Percentiles rank a stretch among this genome's conserved stretches.
These are phyloP conservation scores for Lactifluus volemus DNA, from an alignment of 768 basidiomycete species.

Conservation along the genomic window DNA sequence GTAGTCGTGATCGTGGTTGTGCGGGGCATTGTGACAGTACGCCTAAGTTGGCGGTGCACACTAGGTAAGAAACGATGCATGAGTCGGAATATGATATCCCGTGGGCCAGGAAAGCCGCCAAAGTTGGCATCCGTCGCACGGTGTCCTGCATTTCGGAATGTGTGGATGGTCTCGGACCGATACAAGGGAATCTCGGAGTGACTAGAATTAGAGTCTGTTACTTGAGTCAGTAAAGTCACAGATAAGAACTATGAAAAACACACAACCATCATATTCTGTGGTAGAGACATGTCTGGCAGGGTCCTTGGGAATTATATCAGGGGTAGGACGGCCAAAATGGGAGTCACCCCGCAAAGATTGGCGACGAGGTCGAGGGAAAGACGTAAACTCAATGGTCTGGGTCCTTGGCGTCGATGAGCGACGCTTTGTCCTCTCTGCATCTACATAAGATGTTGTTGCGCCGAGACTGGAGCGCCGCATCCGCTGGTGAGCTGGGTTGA, in stretches of 20 bases:
- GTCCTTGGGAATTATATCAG: not conserved
- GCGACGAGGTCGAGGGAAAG: slow-evolving; percentile 25
- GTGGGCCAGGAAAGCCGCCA: slow-evolving; percentile 72
- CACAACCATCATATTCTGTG: slow-evolving; percentile 6
- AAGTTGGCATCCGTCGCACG: slow-evolving; percentile 39
- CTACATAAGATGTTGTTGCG: not conserved
- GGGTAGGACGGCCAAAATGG: not conserved
- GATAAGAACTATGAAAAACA: slow-evolving; percentile 6
- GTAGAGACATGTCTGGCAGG: not conserved
- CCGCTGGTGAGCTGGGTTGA: not conserved
- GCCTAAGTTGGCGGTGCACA: slow-evolving; percentile 45
- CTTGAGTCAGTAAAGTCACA: not conserved
- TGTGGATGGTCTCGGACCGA: slow-evolving; percentile 19
- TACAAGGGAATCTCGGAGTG: slow-evolving; percentile 12
- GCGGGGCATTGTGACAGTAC: slow-evolving; percentile 68
- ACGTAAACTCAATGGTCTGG: slow-evolving; percentile 46
- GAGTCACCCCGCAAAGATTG: slow-evolving; percentile 20
- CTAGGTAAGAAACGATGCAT: slow-evolving; percentile 56
- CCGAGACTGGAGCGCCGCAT: not conserved
- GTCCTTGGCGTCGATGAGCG: slow-evolving; percentile 30
- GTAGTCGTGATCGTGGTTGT: slow-evolving; percentile 53
- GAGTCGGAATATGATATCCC: slow-evolving; percentile 40
- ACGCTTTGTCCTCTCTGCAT: not conserved
- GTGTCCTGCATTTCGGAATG: slow-evolving; percentile 13
- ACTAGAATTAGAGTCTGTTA: slow-evolving; percentile 14